Evolutionary conservation across 129 eudicot species (phyloP), one percentile per base, ranked within the genome.

Genomic region (Centella asiatica): DNA sequence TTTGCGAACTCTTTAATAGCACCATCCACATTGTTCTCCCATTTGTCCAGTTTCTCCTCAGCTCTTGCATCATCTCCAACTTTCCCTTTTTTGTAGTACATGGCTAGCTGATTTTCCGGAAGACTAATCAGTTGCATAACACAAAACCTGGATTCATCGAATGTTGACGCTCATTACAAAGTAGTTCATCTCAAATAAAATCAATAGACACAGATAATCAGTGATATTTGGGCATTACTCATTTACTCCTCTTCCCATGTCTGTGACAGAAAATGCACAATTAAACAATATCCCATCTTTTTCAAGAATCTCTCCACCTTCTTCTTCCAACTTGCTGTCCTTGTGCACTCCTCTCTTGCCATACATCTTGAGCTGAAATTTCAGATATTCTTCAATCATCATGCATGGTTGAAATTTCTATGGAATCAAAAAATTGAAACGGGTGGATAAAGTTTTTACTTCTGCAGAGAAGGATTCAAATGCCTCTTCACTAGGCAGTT

Each of bases 281-380:
- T 85, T 93, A 74, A 77, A 93, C 45, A 87, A 36, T 60, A 87
- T 64, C 22, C 99, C 99, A 44, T 93, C 92, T 57, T 77, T 82
- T 55, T 87, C 92, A 22, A 84, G 63, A 18, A 93, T 93, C 28
- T 84, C 72, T n/a, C 96, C 96, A 3, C 92, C 96, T 33, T 73
- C 77, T 69, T 84, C 80, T 37, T 93, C 95, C 74, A 93, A 50
- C 70, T 72, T 87, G 44, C 84, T 77, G 67, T 85, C 99, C 59
- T 80, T 93, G 48, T 87, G 85, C 11, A 93, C 95, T 29, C 96
- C 95, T 70, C 95, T 84, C 76, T 93, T 87, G 18, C 96, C 99
- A 62, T 75, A 93, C 68, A 93, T 44, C 71, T 93, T 93, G 11
- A 93, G 44, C 94, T 86, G 83, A 32, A 69, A 14, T 37, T 24